phyloP scores from a whole-genome alignment of 345 rosid species.

The Boechera retrofracta region DNA sequence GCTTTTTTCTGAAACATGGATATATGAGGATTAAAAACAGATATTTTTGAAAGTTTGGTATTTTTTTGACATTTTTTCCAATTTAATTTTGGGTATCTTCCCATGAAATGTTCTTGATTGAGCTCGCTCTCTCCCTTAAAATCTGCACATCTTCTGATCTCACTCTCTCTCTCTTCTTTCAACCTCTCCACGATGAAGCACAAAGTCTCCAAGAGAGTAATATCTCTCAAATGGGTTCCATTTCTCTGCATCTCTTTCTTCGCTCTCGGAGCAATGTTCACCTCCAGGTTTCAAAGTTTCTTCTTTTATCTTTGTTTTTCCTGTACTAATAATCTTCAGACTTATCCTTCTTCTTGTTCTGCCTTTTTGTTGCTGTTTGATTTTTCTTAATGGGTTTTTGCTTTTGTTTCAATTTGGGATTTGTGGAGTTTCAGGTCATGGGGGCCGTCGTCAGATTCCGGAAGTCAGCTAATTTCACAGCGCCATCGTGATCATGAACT shows the following conservation, averaged over 20 bases:
- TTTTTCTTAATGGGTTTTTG: slow-evolving; percentile 19
- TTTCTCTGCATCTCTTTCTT: slow-evolving; percentile 73
- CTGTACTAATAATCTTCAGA: slow-evolving; percentile 2
- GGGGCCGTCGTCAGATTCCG: slow-evolving; percentile 55
- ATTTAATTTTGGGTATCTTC: background rate
- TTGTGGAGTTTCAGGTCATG: slow-evolving; percentile 54
- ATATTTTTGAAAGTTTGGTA: no score
- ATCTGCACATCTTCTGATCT: slow-evolving; percentile 20
- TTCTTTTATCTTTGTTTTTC: slow-evolving; percentile 5
- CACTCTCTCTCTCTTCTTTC: slow-evolving; percentile 11
- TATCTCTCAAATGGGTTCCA: slow-evolving; percentile 81
- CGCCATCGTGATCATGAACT: slow-evolving; percentile 66
- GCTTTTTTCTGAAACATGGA: no score
- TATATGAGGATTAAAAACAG: no score
- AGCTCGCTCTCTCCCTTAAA: background rate
- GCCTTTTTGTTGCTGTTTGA: background rate
- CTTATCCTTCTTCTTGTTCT: background rate
- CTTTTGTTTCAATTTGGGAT: slow-evolving; percentile 3
- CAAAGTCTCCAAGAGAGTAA: slow-evolving; percentile 51
- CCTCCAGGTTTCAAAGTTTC: slow-evolving; percentile 57
- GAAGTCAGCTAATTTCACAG: slow-evolving; percentile 58
- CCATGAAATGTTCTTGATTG: slow-evolving; percentile 6
- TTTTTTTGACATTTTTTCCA: no score
- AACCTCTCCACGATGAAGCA: slow-evolving; percentile 59
- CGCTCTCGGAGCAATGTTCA: slow-evolving; percentile 73